A percentile compares a stretch with the other conserved stretches of the same genome.
Evolutionary conservation across 192 early-diverging fungal genomes (phyloP).

Genomic region (Allomyces arbusculus): DNA sequence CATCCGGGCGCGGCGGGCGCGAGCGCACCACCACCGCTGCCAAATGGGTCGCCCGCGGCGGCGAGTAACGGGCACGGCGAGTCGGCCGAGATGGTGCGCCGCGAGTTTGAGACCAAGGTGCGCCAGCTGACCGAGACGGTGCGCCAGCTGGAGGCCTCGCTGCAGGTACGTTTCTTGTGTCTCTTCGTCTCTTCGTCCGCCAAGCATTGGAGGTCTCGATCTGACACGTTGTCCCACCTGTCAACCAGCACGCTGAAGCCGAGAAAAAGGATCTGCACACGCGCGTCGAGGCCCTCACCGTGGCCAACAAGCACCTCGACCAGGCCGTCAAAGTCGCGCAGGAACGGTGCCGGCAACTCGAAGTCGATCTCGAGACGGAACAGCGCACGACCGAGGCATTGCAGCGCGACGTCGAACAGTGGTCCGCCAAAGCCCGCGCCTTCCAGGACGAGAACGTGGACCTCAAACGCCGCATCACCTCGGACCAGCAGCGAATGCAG

Average conservation of each 20-base stretch:
- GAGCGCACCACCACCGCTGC: slow-evolving; percentile 1
- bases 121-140: slow-evolving; percentile 6
- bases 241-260: no score
- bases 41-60: no score
- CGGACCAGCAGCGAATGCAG: slow-evolving; percentile 1
- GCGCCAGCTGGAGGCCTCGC: slow-evolving; percentile 9
- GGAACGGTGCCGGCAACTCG: slow-evolving; percentile 4
- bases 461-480: not conserved
- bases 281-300: not conserved
- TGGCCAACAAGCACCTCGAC: slow-evolving; percentile 1
- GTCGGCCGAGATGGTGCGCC: slow-evolving; percentile 4
- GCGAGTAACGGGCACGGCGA: no score
- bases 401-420: not conserved
- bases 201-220: no score
- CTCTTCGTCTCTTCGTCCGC: no score
- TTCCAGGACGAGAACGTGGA: slow-evolving; percentile 1
- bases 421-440: not conserved
- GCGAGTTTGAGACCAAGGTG: slow-evolving; percentile 13
- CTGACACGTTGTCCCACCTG: no score
- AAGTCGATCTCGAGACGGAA: not conserved
- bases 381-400: not conserved
- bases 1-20: slow-evolving; percentile 1
- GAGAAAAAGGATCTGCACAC: not conserved
- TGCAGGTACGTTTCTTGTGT: not conserved
- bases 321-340: slow-evolving; percentile 8